Percentiles rank a stretch among this genome's conserved stretches.
Conservation (phyloP, 306 rosid species). For the Vigna reflexopilosa region DNA sequence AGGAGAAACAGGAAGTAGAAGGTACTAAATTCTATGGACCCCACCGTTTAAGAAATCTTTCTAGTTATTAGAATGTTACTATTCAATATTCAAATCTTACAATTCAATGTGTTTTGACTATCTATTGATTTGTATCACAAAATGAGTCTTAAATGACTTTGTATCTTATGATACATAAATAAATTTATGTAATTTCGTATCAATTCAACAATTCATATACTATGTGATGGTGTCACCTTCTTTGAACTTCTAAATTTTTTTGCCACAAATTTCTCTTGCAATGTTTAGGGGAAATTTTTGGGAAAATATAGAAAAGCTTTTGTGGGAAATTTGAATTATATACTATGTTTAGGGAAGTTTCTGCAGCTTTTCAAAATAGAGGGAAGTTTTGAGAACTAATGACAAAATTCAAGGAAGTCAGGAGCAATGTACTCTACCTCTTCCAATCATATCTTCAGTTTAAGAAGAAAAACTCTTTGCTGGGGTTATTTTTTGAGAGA, state of each 20-base stretch:
- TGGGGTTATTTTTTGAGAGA: neutral
- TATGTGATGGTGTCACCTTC: neutral
- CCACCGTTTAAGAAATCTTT: neutral
- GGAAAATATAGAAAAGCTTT: too few relatives aligned
- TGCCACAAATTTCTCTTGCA: neutral
- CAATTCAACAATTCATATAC: neutral
- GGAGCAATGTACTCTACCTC: neutral
- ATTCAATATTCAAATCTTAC: too few relatives aligned
- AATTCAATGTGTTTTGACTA: too few relatives aligned
- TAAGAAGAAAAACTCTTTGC: neutral
- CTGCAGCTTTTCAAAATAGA: slow-evolving; percentile 24
- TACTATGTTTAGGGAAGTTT: neutral
- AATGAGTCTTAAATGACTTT: too few relatives aligned
- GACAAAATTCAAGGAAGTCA: slow-evolving; percentile 15
- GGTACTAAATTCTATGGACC: neutral
- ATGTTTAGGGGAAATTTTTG: too few relatives aligned
- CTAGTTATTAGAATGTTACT: too few relatives aligned
- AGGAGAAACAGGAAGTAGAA: neutral
- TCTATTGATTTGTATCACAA: too few relatives aligned
- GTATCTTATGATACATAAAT: too few relatives aligned
- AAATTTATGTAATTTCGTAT: too few relatives aligned
- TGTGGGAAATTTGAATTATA: too few relatives aligned
- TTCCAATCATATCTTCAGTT: neutral
- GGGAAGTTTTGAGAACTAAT: neutral
- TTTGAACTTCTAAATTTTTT: slow-evolving; percentile 12